These are phyloP conservation scores for Verticillium nonalfalfae DNA, from an alignment of 2,329 filamentous ascomycete species.

Conservation along the genomic window DNA sequence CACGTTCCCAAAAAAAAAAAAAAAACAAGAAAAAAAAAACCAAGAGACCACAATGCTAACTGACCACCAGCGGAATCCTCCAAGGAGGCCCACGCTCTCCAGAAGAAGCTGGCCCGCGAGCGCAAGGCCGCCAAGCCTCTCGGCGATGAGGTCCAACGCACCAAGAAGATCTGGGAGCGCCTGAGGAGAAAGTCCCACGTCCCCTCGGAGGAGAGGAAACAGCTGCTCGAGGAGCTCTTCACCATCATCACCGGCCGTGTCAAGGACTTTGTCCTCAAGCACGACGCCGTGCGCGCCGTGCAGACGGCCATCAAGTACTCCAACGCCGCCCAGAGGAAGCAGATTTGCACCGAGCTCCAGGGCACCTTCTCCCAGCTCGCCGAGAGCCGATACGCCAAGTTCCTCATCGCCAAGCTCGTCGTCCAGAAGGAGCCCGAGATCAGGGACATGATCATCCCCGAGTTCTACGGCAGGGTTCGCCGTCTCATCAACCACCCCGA, in stretches of 20 bases:
- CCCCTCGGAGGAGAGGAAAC: constrained; percentile 78
- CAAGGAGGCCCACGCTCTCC: constrained; percentile 85
- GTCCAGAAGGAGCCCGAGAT: constrained; percentile 87
- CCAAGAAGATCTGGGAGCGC: constrained; percentile 96
- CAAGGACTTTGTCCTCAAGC: constrained; percentile 96
- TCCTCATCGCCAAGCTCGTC: constrained; percentile 90
- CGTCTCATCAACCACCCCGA: constrained; percentile 94
- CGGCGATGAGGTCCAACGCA: constrained; percentile 78
- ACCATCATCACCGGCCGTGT: constrained; percentile 84
- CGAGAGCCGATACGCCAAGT: constrained; percentile 96
- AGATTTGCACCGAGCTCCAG: constrained; percentile 81
- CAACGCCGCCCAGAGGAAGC: constrained; percentile 73
- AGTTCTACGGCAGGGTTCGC: constrained; percentile 92
- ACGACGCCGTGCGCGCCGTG: constrained; percentile 92
- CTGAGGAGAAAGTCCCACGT: constrained; percentile 91
- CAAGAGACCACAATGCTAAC: background rate
- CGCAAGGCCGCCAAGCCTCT: constrained; percentile 91
- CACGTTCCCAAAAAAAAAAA: background rate
- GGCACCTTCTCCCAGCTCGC: constrained; percentile 79
- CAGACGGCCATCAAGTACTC: constrained; percentile 97
- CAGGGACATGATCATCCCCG: constrained; percentile 80
- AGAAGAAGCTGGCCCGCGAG: constrained; percentile 81
- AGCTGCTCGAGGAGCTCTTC: constrained; percentile 84
- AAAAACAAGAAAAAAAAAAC: fast-evolving
- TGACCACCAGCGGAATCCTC: constrained; percentile 30